Conservation (phyloP, 148 eudicot species). For the Rhododendron ferrugineum region DNA sequence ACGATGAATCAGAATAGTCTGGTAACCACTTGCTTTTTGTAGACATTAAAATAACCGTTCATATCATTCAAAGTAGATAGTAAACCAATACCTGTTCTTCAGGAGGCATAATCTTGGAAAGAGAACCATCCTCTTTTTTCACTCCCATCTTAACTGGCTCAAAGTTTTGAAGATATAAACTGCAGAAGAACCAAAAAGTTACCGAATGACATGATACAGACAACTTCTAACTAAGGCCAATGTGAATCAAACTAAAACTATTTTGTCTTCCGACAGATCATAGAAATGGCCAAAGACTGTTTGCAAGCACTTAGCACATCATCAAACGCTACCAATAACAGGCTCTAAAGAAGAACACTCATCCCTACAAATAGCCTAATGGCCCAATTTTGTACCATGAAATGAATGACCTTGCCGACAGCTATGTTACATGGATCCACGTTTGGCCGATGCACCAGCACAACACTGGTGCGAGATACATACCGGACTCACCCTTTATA, state of each 20-base stretch:
- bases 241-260: background rate
- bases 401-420: no score
- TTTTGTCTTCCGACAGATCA: background rate
- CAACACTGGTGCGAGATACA: no score
- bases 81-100: background rate
- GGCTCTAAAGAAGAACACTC: background rate
- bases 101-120: background rate
- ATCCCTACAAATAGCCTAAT: background rate
- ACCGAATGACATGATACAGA: background rate
- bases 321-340: background rate
- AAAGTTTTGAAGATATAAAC: background rate
- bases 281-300: background rate
- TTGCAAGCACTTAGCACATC: background rate
- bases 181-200: background rate
- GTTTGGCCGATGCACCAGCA: background rate
- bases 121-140: background rate
- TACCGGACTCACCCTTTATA: background rate
- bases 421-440: no score
- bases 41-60: background rate
- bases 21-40: background rate
- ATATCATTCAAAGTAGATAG: background rate
- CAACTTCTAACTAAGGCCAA: background rate
- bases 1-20: background rate
- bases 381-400: background rate
- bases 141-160: background rate